Conservation (phyloP, 495 filamentous ascomycete species). For the Sordaria brevicollis region DNA sequence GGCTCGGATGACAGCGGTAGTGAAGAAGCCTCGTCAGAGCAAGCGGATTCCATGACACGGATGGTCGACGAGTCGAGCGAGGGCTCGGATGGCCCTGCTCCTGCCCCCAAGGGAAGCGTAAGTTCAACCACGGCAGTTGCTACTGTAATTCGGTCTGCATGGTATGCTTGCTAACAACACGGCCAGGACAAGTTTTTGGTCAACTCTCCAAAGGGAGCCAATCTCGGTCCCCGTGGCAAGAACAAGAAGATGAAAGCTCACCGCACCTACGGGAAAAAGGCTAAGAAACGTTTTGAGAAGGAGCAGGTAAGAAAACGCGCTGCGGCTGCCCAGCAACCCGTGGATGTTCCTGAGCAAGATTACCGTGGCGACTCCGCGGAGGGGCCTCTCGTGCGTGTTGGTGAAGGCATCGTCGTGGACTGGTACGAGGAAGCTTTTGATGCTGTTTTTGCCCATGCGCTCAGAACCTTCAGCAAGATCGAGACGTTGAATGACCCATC, state of each 20-base stretch:
- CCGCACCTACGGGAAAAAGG: slow-evolving; percentile 30
- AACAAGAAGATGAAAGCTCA: slow-evolving; percentile 27
- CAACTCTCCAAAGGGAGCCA: background rate
- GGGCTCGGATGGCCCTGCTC: slow-evolving; percentile 25
- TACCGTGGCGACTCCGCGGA: slow-evolving; percentile 28
- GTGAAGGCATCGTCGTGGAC: slow-evolving; percentile 77
- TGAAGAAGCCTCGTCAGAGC: slow-evolving; percentile 12
- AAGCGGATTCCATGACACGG: slow-evolving; percentile 22
- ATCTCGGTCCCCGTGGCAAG: slow-evolving; percentile 9
- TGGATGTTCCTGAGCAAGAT: slow-evolving; percentile 3
- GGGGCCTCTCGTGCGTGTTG: slow-evolving; percentile 58
- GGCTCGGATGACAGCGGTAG: slow-evolving; percentile 34
- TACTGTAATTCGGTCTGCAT: background rate
- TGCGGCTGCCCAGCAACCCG: slow-evolving; percentile 19
- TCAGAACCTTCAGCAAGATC: slow-evolving; percentile 40
- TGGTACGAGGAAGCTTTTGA: slow-evolving; percentile 62
- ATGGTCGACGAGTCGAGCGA: slow-evolving; percentile 46
- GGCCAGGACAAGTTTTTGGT: background rate
- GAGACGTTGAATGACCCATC: slow-evolving; percentile 54
- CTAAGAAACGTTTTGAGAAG: slow-evolving; percentile 23
- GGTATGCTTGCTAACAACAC: background rate
- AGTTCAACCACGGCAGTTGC: background rate
- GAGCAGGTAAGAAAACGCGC: slow-evolving; percentile 11
- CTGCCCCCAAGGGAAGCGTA: slow-evolving; percentile 21
- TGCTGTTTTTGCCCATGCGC: slow-evolving; percentile 47